Evolutionary conservation across 1,139 yeast genomes (phyloP).

Genomic region (Hansenula lynferdii): DNA sequence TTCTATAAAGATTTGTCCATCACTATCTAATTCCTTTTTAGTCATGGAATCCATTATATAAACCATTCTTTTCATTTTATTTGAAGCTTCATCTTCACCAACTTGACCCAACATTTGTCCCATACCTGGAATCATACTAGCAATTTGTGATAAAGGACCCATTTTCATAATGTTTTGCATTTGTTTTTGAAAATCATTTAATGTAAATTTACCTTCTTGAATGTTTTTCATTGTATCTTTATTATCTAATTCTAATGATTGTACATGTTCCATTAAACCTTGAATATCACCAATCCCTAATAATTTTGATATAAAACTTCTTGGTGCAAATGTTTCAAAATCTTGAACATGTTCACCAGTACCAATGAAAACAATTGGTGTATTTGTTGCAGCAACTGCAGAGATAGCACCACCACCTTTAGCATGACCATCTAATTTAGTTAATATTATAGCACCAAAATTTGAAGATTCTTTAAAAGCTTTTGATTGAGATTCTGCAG

Average conservation of each 20-base stretch:
- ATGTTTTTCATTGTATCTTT: conserved; percentile 90
- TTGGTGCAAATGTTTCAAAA: conserved; percentile 87
- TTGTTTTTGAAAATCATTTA: conserved; percentile 89
- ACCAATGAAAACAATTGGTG: conserved; percentile 97
- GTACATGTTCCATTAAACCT: conserved; percentile 90
- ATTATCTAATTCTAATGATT: conserved; percentile 83
- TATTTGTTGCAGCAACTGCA: conserved; percentile 95
- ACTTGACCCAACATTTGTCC: conserved; percentile 81
- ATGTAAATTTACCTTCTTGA: conserved; percentile 91
- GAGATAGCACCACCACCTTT: conserved; percentile 99
- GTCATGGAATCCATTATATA: conserved; percentile 97
- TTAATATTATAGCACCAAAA: conserved; percentile 91
- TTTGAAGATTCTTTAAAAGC: conserved; percentile 93
- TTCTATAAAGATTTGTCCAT: conserved; percentile 74
- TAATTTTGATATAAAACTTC: conserved; percentile 81
- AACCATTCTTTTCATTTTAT: conserved; percentile 81
- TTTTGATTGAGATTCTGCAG: conserved; percentile 91
- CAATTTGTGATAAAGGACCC: conserved; percentile 94
- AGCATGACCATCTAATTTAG: conserved; percentile 99
- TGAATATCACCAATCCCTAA: conserved; percentile 96
- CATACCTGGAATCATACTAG: conserved; percentile 95
- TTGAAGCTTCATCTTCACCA: conserved; percentile 86
- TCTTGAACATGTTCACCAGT: conserved; percentile 97
- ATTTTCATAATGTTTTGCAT: conserved; percentile 92
- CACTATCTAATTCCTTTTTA: conserved; percentile 82